Evolutionary conservation across 805 yeast genomes (phyloP), one percentile per base, ranked within the genome.

Genomic region (Pichia exigua): DNA sequence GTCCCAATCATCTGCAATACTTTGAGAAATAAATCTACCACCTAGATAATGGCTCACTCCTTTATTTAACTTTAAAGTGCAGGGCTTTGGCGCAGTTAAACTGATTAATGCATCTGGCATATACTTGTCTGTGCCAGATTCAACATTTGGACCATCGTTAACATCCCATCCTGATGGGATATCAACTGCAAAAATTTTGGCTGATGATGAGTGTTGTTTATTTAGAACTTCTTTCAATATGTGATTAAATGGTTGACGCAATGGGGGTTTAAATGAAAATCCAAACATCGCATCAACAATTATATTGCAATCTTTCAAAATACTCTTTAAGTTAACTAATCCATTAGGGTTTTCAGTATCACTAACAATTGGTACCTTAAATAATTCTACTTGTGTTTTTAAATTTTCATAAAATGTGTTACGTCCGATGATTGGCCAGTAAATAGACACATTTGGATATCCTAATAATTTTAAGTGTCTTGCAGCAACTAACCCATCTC

Each of bases 141-240:
- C 68, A 12, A 70, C 66, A 2, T 65, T 68, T 0, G 94, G 95
- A 0, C 99, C 99, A 9, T 75, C 62, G 61, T 94, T 95, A 12
- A 94, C 98, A 62, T 91, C 92, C 99, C 99, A 94, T 0, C 97
- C 96, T 2, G 96, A 86, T 0, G 99, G 99, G 45, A 92, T 80
- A 65, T 94, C 99, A 2, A 94, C 87, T 0, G 95, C 79, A 0
- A 87, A 77, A 2, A 90, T 78, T 1, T 91, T 92, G 9, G 39
- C 2, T 80, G 52, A 27, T 54, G 51, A 20, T 54, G 50, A 28
- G 47, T n/a, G 9, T 44, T 41, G 4, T 17, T 3, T 59, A 2
- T 61, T 51, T 8, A 71, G 61, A 56, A 86, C 64, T 9, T 71
- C 58, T n/a, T 59, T 60, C 50, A 77, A 70, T 10, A 75, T 77